Conservation (phyloP, 2,329 filamentous ascomycete species). For the Diaporthe sp. region DNA sequence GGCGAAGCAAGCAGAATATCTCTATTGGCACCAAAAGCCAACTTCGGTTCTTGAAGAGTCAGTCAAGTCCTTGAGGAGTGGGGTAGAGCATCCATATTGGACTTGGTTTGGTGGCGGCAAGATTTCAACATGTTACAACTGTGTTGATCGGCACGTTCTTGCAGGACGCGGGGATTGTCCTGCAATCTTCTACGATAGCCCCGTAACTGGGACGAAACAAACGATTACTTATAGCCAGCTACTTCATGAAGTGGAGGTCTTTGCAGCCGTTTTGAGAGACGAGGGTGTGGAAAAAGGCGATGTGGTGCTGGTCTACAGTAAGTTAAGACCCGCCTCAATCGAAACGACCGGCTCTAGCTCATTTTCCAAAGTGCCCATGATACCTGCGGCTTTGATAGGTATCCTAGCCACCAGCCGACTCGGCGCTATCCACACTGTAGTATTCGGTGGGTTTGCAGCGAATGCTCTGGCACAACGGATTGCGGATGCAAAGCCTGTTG, state of each 20-base stretch:
- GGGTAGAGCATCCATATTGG: neutral
- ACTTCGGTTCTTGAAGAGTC: neutral
- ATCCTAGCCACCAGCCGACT: neutral
- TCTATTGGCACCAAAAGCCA: neutral
- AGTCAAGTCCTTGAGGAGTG: neutral
- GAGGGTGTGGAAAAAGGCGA: neutral
- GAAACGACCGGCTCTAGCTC: neutral
- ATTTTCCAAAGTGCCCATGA: neutral
- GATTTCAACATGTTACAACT: neutral
- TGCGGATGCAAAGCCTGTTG: neutral
- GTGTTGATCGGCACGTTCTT: neutral
- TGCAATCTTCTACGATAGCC: neutral
- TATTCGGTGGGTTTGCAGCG: neutral
- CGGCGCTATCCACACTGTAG: neutral
- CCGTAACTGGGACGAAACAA: neutral
- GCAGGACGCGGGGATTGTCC: neutral
- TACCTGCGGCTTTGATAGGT: neutral
- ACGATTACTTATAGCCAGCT: neutral
- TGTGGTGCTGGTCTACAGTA: neutral
- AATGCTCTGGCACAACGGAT: neutral
- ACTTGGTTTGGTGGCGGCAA: neutral
- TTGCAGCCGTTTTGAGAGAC: neutral
- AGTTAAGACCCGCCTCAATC: neutral
- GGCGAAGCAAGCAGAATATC: neutral
- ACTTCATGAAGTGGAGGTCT: neutral